Base-by-base conservation (phyloP, 164 flowering plant species). In the Vitis riparia region DNA sequence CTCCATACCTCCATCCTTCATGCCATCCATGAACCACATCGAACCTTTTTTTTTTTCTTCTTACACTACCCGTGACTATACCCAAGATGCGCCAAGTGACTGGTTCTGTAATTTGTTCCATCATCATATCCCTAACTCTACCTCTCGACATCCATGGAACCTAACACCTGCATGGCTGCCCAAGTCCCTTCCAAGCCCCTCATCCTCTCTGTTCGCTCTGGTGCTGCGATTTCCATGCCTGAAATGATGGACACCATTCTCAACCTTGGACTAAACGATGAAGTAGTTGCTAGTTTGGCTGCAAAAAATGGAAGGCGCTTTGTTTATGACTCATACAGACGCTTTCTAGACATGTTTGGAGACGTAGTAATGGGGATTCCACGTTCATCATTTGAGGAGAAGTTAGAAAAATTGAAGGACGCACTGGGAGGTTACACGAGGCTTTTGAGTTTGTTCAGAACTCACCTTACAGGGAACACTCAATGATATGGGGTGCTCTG, bases 181-280 rank as follows among this genome's bases (percentile, higher is more conserved):
- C 23, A 19, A 19, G 23, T 19, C 76, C 93, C 97, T 75, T 81
- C 90, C 48, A 91, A 83, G 80, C 99, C 99, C 10, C 94, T 95
- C 47, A 93, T 95, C 71, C 88, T 95, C 58, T 95, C 98, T 13
- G 98, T 95, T 37, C 91, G 99, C 51, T 95, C 98, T 27, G 99
- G 99, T 47, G 99, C 99, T 23, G 98, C 99, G 99, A 86, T 95
- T 15, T 95, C 99, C 14, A 95, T 95, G 99, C 99, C 98, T 66
- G 98, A 98, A 1, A 95, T 95, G 99, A 95, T 95, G 99, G 99
- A 95, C 76, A 95, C 99, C 52, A 97, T 95, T 55, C 92, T 95
- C 6, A 95, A 95, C 68, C 94, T 95, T 70, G 98, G 98, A 55
- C 91, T 95, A 1, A 95, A 95, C 71, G 99, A 95, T 69, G 88